phyloP scores from a whole-genome alignment of 2,329 filamentous ascomycete species.

The Aureobasidium zeae region DNA sequence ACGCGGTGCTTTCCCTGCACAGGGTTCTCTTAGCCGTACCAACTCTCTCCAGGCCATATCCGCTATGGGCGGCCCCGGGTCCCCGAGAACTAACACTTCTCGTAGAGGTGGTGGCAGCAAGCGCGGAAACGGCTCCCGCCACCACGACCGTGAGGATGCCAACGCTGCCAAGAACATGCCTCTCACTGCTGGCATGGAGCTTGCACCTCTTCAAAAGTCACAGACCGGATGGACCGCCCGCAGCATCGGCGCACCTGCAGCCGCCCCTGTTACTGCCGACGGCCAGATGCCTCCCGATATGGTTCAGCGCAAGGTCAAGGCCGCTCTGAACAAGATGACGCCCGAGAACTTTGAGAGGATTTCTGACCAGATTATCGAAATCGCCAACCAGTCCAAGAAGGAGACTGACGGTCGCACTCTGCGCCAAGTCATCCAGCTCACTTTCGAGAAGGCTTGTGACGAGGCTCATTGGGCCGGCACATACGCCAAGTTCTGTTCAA shows the following conservation, averaged over 20 bases:
- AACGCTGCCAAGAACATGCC: conserved; percentile 82
- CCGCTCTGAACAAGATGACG: conserved; percentile 98
- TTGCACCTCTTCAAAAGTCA: conserved; percentile 68
- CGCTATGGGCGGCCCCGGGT: conserved; percentile 52
- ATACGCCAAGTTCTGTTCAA: conserved; percentile 98
- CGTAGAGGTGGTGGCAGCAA: conserved; percentile 56
- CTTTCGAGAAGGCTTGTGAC: conserved; percentile 97
- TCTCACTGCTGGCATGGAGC: conserved; percentile 69
- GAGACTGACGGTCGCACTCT: conserved; percentile 89
- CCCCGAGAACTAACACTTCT: conserved; percentile 47
- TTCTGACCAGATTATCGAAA: conserved; percentile 81
- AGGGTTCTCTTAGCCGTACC: conserved; percentile 55
- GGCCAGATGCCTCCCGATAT: conserved; percentile 74
- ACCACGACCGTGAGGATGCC: conserved; percentile 46
- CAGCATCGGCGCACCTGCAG: conserved; percentile 48
- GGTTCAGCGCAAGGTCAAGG: conserved; percentile 98
- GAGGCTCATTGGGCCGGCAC: conserved; percentile 98
- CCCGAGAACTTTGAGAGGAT: conserved; percentile 98
- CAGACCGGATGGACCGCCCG: conserved; percentile 82
- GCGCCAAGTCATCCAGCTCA: conserved; percentile 95
- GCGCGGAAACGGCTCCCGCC: conserved; percentile 41
- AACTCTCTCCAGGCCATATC: conserved; percentile 50
- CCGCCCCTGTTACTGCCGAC: conserved; percentile 34
- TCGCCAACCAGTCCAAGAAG: conserved; percentile 90
- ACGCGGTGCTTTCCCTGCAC: conserved; percentile 54